Conservation (phyloP, 1,284 basidiomycete species). For the Mycena sp. region DNA sequence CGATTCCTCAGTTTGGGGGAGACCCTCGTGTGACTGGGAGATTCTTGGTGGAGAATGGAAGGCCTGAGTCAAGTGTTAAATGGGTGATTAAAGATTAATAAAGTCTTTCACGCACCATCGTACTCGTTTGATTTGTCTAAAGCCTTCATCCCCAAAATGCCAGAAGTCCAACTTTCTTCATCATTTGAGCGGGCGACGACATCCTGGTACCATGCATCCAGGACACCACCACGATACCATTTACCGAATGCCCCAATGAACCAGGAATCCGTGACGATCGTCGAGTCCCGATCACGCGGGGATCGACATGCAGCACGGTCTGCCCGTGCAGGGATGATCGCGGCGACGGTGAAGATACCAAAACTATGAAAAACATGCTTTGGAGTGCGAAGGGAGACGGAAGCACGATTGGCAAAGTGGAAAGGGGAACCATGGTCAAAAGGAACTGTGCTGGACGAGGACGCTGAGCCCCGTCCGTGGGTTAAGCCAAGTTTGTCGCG, state of each 20-base stretch:
- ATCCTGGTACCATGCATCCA: slow-evolving; percentile 77
- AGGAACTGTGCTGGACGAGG: slow-evolving; percentile 43
- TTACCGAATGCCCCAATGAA: slow-evolving; percentile 88
- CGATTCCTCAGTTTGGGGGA: slow-evolving; percentile 66
- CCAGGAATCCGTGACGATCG: slow-evolving; percentile 79
- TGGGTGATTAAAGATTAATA: slow-evolving; percentile 58
- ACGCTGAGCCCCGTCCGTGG: slow-evolving; percentile 43
- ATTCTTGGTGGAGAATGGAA: slow-evolving; percentile 60
- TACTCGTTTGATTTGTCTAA: slow-evolving; percentile 71
- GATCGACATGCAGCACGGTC: slow-evolving; percentile 35
- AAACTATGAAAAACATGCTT: slow-evolving; percentile 88
- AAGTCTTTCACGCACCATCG: slow-evolving; percentile 56
- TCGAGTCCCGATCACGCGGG: slow-evolving; percentile 48
- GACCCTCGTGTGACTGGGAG: slow-evolving; percentile 50
- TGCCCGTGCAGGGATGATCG: slow-evolving; percentile 63
- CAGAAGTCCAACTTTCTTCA: slow-evolving; percentile 78
- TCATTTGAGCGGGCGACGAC: slow-evolving; percentile 71
- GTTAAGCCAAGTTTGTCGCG: slow-evolving; percentile 46
- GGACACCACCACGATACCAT: slow-evolving; percentile 84
- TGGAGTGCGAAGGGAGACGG: slow-evolving; percentile 93
- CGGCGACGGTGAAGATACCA: slow-evolving; percentile 87
- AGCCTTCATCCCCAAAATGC: slow-evolving; percentile 74
- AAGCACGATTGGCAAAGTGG: slow-evolving; percentile 91
- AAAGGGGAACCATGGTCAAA: slow-evolving; percentile 66
- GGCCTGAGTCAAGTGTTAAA: slow-evolving; percentile 72